Conservation (phyloP, 1,139 yeast species). For the Lodderomyces metapsilosis region DNA sequence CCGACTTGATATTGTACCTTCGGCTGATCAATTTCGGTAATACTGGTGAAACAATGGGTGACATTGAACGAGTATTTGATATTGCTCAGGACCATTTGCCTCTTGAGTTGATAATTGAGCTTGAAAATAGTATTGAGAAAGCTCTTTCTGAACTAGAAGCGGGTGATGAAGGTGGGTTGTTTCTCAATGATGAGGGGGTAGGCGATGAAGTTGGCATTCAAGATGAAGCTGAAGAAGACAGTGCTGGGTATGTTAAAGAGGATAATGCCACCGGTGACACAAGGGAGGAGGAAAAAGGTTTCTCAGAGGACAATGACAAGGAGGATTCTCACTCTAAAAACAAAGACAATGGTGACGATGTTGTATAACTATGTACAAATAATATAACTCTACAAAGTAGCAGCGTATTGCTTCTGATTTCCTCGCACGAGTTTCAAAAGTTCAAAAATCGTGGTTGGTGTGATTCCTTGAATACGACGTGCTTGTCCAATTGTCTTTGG, state of each 20-base stretch:
- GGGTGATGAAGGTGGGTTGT: slow-evolving; percentile 4
- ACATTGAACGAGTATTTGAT: slow-evolving; percentile 25
- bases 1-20: slow-evolving; percentile 36
- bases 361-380: slow-evolving; percentile 1
- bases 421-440: slow-evolving; percentile 48
- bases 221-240: neutral
- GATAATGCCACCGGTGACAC: neutral
- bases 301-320: neutral
- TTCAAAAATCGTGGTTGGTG: slow-evolving; percentile 81
- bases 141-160: slow-evolving; percentile 3
- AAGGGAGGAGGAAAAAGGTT: neutral
- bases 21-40: slow-evolving; percentile 32
- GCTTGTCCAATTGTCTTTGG: slow-evolving; percentile 96
- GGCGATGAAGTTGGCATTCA: neutral
- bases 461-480: slow-evolving; percentile 87
- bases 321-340: neutral
- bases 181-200: neutral
- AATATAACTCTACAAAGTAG: neutral
- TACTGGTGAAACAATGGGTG: slow-evolving; percentile 15
- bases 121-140: slow-evolving; percentile 31
- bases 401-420: slow-evolving; percentile 6
- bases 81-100: slow-evolving; percentile 40
- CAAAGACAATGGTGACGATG: slow-evolving; percentile 1
- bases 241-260: neutral
- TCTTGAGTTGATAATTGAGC: slow-evolving; percentile 32